These are phyloP conservation scores for Articulospora tetracladia DNA, from an alignment of 495 filamentous ascomycete genomes.

Conservation along the genomic window DNA sequence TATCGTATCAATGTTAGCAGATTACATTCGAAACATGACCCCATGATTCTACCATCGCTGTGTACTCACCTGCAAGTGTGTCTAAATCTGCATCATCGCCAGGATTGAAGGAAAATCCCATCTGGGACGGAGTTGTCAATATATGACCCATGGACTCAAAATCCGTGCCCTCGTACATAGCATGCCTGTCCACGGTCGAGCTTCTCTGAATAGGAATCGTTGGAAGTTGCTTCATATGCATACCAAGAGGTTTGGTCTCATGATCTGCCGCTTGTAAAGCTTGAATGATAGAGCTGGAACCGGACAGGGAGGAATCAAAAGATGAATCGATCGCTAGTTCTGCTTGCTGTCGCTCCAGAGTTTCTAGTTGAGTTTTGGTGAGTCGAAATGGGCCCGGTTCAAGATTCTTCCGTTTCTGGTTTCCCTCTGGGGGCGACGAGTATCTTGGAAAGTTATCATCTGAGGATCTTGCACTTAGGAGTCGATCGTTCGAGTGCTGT, in stretches of 20 bases:
- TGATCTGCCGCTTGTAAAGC: neutral
- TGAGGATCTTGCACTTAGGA: neutral
- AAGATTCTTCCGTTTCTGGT: neutral
- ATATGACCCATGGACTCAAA: neutral
- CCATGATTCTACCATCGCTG: neutral
- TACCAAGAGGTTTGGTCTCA: neutral
- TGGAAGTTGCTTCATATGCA: constrained; percentile 11
- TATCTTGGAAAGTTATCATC: neutral
- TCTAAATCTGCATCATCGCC: constrained; percentile 17
- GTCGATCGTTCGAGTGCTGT: neutral
- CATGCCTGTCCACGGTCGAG: neutral
- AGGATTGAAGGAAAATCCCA: constrained; percentile 20
- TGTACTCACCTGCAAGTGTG: neutral
- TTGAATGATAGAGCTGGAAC: neutral
- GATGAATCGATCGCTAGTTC: neutral
- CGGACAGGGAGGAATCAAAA: constrained; percentile 15
- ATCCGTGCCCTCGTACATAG: neutral
- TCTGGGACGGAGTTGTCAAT: neutral
- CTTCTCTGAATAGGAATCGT: neutral
- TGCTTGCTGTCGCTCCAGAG: constrained; percentile 2
- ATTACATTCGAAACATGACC: neutral
- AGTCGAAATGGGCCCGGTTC: neutral
- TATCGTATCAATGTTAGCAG: neutral
- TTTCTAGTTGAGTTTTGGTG: constrained; percentile 2
- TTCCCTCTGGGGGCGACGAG: neutral